Base-by-base conservation (phyloP, 805 yeast species). In the Ogataea pignaliae region DNA sequence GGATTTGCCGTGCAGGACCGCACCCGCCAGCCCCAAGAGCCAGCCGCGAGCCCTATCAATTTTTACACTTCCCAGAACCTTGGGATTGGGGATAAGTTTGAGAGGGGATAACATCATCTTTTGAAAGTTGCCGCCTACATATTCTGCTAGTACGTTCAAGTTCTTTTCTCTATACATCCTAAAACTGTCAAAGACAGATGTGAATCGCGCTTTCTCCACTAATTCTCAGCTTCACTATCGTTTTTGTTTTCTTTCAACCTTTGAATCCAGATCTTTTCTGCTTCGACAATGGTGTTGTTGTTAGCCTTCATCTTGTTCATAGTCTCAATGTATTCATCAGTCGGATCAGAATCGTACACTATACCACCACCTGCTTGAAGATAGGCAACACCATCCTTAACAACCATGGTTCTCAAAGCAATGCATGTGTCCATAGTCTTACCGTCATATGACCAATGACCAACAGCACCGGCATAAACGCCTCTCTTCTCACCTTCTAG, bases 361-460 rank as follows among this genome's bases (percentile, higher is more conserved):
- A 93, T 93, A 47, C 99, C 99, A 44, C 99, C 99, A 52, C 99
- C 99, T 2, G 99, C 98, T 72, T 93, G 99, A 55, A 93, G 72
- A 58, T 89, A 91, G 0, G 97, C 97, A 41, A 78, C 72, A 21
- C 90, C 91, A 54, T 91, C 88, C 61, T 93, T 93, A 61, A 78
- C 84, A 37, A 93, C 89, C 99, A 93, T 91, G 0, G 99, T 93
- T 68, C 99, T 79, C 56, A 93, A 72, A 0, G 99, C 99, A 63
- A 93, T 93, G 68, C 99, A 93, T 1, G 98, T 93, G 61, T 93
- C 95, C 98, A 93, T 91, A 28, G 88, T 77, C 55, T 78, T 80
- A n/a, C 91, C 88, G 58, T 89, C 96, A 62, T 90, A 93, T 1
- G 96, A 89, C 97, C 97, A 93, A 63, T 86, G 85, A 8, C 99